Evolutionary conservation across 345 rosid species (phyloP).

Genomic region (Eucalyptus victrix): DNA sequence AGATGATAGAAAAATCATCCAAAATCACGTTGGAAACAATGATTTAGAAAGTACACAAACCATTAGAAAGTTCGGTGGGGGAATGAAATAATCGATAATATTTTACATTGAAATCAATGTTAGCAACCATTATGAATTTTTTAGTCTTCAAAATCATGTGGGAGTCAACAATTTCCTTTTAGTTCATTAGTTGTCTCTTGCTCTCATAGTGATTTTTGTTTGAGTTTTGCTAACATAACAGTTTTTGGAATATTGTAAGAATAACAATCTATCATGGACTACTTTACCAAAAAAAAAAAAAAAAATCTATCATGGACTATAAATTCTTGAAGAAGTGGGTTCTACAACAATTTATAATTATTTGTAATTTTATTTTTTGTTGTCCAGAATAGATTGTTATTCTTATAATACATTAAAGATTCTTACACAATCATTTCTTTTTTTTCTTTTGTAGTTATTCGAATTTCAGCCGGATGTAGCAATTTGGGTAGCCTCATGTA

Average conservation of each 20-base stretch:
- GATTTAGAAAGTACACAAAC: neutral
- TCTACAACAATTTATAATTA: too few relatives aligned
- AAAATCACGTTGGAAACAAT: neutral
- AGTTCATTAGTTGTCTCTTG: neutral
- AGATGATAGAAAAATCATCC: neutral
- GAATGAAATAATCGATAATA: neutral
- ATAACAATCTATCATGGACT: too few relatives aligned
- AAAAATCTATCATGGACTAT: too few relatives aligned
- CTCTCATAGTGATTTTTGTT: neutral
- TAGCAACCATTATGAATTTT: neutral
- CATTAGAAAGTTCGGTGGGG: neutral
- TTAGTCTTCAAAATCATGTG: neutral
- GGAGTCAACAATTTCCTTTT: neutral
- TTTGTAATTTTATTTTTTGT: too few relatives aligned
- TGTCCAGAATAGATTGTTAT: rapidly evolving
- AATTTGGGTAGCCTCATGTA: neutral
- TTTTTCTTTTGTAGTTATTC: neutral
- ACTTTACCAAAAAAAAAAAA: too few relatives aligned
- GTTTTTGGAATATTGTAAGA: too few relatives aligned
- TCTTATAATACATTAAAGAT: too few relatives aligned
- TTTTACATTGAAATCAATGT: neutral
- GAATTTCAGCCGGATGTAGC: neutral
- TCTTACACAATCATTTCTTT: too few relatives aligned
- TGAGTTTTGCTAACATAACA: neutral
- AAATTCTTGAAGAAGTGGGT: too few relatives aligned